A percentile compares a stretch with the other conserved stretches of the same genome.
Evolutionary conservation across 2,329 filamentous ascomycete genomes (phyloP).

Genomic region (Alternaria conjuncta): DNA sequence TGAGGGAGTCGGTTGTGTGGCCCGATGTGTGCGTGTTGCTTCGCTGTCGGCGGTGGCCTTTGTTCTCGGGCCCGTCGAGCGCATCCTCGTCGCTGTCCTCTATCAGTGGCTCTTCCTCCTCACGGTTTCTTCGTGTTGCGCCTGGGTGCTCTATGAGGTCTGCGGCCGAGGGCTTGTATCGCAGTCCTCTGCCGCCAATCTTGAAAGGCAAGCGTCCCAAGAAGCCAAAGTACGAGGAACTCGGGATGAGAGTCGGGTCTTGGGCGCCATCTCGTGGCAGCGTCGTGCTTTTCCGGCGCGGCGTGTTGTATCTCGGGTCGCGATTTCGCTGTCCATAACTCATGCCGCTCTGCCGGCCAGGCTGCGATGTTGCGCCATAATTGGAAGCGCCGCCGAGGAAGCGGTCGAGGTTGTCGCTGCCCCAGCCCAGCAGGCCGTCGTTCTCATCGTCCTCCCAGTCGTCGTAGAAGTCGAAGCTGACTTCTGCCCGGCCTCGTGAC

Average conservation of each 20-base stretch:
- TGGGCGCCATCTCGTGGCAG: conserved; percentile 57
- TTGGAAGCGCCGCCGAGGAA: conserved; percentile 73
- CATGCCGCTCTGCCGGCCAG: conserved; percentile 79
- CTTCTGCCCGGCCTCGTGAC: conserved; percentile 70
- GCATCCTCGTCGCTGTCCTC: conserved; percentile 61
- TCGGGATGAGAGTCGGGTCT: conserved; percentile 89
- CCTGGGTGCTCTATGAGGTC: conserved; percentile 88
- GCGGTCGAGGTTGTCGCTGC: conserved; percentile 82
- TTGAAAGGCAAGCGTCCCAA: conserved; percentile 83
- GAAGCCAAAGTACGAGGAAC: conserved; percentile 84
- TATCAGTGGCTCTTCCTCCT: conserved; percentile 74
- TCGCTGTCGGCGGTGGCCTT: conserved; percentile 62
- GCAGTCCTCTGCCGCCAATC: conserved; percentile 75
- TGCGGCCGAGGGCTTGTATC: conserved; percentile 89
- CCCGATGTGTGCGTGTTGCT: conserved; percentile 82
- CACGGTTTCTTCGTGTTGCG: conserved; percentile 55
- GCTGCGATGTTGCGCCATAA: conserved; percentile 61
- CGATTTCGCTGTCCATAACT: conserved; percentile 78
- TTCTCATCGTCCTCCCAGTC: conserved; percentile 82
- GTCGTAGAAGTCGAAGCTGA: conserved; percentile 96
- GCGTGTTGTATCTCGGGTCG: conserved; percentile 38
- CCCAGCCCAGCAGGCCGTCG: conserved; percentile 75
- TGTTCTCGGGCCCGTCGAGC: conserved; percentile 28
- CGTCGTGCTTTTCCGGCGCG: conserved; percentile 62
- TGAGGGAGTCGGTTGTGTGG: conserved; percentile 82